Conservation (phyloP, 306 rosid genomes). For the Malus orientalis region DNA sequence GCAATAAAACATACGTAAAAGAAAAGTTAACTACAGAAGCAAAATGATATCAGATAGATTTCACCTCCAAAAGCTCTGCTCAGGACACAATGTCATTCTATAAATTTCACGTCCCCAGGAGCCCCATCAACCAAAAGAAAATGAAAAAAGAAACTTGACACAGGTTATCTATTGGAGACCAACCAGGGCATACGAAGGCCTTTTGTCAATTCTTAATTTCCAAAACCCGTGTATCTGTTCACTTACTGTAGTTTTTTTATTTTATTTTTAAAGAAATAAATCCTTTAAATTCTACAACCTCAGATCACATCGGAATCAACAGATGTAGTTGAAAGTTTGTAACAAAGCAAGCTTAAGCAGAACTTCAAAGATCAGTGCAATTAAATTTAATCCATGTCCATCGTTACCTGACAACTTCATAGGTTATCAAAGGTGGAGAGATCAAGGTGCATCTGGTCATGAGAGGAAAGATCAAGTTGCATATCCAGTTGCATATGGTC, state of each 20-base stretch:
- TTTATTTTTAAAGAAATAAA: neutral
- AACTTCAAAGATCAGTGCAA: neutral
- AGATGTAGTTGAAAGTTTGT: neutral
- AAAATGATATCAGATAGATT: neutral
- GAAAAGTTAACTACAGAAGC: neutral
- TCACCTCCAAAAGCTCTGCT: neutral
- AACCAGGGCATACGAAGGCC: neutral
- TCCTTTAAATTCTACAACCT: neutral
- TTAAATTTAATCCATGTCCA: neutral
- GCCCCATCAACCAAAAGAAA: neutral
- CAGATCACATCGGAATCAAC: neutral
- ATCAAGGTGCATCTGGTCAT: constrained; percentile 19
- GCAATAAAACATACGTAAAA: neutral
- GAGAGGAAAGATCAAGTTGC: constrained; percentile 65
- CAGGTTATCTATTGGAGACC: neutral
- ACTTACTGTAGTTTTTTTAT: neutral
- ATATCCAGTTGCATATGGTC: constrained; percentile 77
- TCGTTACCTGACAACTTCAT: constrained; percentile 39
- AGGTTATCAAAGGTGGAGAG: constrained; percentile 44
- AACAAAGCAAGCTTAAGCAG: constrained; percentile 10
- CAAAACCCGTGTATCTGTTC: neutral
- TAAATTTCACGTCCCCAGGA: neutral
- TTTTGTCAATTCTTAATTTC: neutral
- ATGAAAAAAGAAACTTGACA: neutral
- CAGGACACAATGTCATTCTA: neutral